A percentile compares a stretch with the other conserved stretches of the same genome.
Conservation (phyloP, 352 stramenopile genomes). For the Peronospora belbahrii region DNA sequence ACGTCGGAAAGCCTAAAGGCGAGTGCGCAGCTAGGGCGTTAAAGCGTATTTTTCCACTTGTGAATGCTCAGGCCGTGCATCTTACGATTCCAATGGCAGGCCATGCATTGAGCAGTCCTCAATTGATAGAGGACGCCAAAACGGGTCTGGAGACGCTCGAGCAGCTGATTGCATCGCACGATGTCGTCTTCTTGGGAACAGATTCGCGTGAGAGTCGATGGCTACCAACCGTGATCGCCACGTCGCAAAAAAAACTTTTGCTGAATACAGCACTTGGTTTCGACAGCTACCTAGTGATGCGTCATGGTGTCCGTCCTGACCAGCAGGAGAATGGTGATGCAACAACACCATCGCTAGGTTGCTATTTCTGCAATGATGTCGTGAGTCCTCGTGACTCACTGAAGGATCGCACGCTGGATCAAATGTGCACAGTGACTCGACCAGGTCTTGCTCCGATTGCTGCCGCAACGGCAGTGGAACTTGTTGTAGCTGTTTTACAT, state of each 20-base stretch:
- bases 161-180: conserved; percentile 86
- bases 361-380: conserved; percentile 99
- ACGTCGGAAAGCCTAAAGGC: conserved; percentile 93
- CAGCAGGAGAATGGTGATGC: neutral
- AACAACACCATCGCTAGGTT: conserved; percentile 67
- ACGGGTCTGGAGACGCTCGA: conserved; percentile 77
- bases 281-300: conserved; percentile 97
- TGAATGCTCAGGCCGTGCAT: conserved; percentile 82
- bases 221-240: conserved; percentile 94
- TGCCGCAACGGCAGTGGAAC: conserved; percentile 91
- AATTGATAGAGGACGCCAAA: conserved; percentile 56
- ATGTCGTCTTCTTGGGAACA: conserved; percentile 96
- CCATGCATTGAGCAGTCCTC: conserved; percentile 73
- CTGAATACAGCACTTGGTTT: conserved; percentile 85
- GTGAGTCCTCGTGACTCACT: conserved; percentile 96
- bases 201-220: conserved; percentile 98
- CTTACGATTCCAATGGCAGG: conserved; percentile 98
- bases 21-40: conserved; percentile 90
- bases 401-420: conserved; percentile 95
- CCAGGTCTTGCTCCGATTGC: conserved; percentile 92
- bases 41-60: conserved; percentile 88
- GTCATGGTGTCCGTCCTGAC: conserved; percentile 82
- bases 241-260: conserved; percentile 87
- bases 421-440: conserved; percentile 99
- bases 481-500: conserved; percentile 94